Percentiles rank a stretch among this genome's conserved stretches.
Conservation (phyloP, 108 stramenopile species). For the Discostella stelligeroides region DNA sequence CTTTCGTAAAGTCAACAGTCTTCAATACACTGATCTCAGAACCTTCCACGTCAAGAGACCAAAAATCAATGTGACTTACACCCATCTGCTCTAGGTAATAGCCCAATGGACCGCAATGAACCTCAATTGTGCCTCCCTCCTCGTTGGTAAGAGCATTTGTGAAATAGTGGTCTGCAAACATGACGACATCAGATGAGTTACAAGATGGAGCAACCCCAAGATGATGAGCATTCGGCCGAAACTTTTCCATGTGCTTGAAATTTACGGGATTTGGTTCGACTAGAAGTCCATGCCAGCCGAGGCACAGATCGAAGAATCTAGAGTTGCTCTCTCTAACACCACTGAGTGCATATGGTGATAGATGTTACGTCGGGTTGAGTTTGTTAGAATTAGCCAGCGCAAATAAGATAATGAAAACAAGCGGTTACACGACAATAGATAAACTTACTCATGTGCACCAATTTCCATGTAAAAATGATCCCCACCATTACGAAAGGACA, state of each 20-base stretch:
- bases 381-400: too few species aligned
- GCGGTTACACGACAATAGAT: too few species aligned
- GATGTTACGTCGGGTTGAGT: too few species aligned
- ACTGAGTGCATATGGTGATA: too few species aligned
- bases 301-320: constrained; percentile 51
- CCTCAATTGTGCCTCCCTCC: constrained; percentile 16
- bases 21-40: constrained; percentile 45
- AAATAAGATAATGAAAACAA: too few species aligned
- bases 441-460: too few species aligned
- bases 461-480: too few species aligned
- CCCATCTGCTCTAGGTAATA: constrained; percentile 30
- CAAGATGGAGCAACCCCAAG: constrained; percentile 48
- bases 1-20: constrained; percentile 49
- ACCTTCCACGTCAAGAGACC: constrained; percentile 64
- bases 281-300: constrained; percentile 50
- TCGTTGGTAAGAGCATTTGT: constrained; percentile 43
- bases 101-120: constrained; percentile 46
- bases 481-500: too few species aligned
- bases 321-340: too few species aligned
- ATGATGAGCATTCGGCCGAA: constrained; percentile 48
- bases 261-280: constrained; percentile 47
- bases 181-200: constrained; percentile 3
- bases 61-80: constrained; percentile 24
- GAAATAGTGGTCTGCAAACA: constrained; percentile 22
- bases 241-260: constrained; percentile 15